phyloP scores from a whole-genome alignment of 2,329 filamentous ascomycete genomes.

The Pezicula carpinea region DNA sequence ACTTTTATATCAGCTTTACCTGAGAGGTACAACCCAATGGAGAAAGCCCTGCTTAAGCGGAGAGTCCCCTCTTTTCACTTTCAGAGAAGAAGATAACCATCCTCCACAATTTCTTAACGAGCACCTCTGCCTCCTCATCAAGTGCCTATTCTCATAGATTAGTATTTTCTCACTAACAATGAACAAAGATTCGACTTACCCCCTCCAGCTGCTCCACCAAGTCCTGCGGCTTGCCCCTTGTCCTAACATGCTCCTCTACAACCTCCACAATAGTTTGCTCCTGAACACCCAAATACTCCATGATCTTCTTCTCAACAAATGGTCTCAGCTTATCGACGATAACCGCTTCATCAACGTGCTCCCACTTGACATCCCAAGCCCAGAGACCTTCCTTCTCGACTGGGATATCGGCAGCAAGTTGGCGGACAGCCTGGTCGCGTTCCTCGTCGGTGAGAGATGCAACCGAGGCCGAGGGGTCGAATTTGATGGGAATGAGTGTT shows the following conservation, averaged over 20 bases:
- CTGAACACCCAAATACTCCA: conserved; percentile 93
- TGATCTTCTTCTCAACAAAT: conserved; percentile 97
- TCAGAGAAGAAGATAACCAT: conserved; percentile 99
- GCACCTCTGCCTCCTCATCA: conserved; percentile 88
- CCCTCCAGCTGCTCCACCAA: conserved; percentile 81
- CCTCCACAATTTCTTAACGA: conserved; percentile 96
- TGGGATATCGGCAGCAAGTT: conserved; percentile 86
- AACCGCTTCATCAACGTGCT: conserved; percentile 76
- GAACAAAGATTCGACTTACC: conserved; percentile 45
- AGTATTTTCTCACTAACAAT: conserved; percentile 23
- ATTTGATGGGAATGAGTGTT: conserved; percentile 77
- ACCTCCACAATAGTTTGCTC: conserved; percentile 94
- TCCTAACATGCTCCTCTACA: conserved; percentile 80
- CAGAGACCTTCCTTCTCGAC: conserved; percentile 81
- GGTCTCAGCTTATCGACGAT: conserved; percentile 83
- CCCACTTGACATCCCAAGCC: conserved; percentile 92
- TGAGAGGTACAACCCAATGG: not conserved
- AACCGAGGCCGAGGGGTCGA: conserved; percentile 60
- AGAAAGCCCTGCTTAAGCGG: conserved; percentile 42
- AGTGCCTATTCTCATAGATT: conserved; percentile 56
- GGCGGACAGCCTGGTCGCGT: conserved; percentile 71
- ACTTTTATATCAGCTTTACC: too few relatives aligned
- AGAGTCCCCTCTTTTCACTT: conserved; percentile 83
- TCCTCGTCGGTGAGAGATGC: conserved; percentile 80
- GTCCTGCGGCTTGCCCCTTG: conserved; percentile 69